Conservation (phyloP, 192 early-diverging fungal genomes). For the Coemansia sp. region DNA sequence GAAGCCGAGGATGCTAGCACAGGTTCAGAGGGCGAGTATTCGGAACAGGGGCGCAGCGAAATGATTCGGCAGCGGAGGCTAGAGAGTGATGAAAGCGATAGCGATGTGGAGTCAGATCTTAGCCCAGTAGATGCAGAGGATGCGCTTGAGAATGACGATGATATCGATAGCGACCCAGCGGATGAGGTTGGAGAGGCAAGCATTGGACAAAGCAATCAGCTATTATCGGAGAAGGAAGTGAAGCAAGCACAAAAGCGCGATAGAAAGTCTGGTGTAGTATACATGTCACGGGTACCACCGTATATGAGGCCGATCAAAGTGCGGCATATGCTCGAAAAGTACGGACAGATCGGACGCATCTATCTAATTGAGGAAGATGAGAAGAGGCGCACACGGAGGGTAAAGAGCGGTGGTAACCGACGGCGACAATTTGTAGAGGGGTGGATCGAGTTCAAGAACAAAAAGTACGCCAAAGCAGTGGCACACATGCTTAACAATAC, state of each 20-base stretch:
- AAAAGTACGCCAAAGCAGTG: slow-evolving; percentile 78
- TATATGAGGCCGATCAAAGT: slow-evolving; percentile 89
- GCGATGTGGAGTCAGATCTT: slow-evolving; percentile 7
- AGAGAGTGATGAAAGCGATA: neutral
- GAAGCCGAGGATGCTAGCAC: neutral
- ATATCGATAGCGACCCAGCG: slow-evolving; percentile 5
- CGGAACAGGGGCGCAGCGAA: slow-evolving; percentile 14
- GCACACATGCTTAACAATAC: slow-evolving; percentile 79
- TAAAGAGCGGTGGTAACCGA: slow-evolving; percentile 85
- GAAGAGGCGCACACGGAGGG: slow-evolving; percentile 66
- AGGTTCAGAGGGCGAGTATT: neutral
- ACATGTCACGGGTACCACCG: slow-evolving; percentile 87
- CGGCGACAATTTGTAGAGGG: slow-evolving; percentile 88
- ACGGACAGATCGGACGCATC: slow-evolving; percentile 78
- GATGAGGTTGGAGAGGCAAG: slow-evolving; percentile 3
- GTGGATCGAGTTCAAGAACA: slow-evolving; percentile 97
- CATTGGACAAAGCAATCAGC: slow-evolving; percentile 9
- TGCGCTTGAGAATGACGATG: slow-evolving; percentile 7
- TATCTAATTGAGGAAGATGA: slow-evolving; percentile 86
- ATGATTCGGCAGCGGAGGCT: slow-evolving; percentile 2
- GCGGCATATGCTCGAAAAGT: slow-evolving; percentile 68
- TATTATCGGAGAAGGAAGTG: slow-evolving; percentile 39
- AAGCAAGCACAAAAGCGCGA: slow-evolving; percentile 58
- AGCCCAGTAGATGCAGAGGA: slow-evolving; percentile 5
- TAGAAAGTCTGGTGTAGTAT: slow-evolving; percentile 77